phyloP scores from a whole-genome alignment of 495 filamentous ascomycete genomes.

The Achaetomiella virescens region DNA sequence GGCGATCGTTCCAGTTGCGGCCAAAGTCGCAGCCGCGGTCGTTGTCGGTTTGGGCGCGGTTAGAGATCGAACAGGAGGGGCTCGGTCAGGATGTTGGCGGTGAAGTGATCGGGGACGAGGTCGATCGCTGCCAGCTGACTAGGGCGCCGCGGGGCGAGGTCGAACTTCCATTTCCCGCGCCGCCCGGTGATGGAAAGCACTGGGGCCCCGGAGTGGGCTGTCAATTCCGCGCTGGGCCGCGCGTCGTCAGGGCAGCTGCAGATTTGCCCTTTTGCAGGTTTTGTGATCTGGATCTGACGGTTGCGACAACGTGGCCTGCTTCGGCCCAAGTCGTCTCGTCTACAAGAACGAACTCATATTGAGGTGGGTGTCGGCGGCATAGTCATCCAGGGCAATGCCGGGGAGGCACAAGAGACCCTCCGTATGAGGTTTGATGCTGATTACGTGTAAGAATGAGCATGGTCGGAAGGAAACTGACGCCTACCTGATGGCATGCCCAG shows the following conservation, averaged over 20 bases:
- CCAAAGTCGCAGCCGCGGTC: constrained; percentile 47
- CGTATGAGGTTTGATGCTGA: constrained; percentile 32
- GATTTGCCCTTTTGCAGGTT: constrained; percentile 16
- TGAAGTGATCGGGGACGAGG: background rate
- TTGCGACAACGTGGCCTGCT: constrained; percentile 44
- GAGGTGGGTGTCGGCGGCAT: constrained; percentile 35
- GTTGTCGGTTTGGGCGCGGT: constrained; percentile 58
- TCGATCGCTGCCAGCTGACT: constrained; percentile 28
- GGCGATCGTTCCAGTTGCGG: constrained; percentile 35
- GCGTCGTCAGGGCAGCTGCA: background rate
- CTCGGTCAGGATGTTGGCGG: constrained; percentile 38
- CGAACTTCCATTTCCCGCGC: constrained; percentile 38
- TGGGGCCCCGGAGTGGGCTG: background rate
- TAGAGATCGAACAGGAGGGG: constrained; percentile 43
- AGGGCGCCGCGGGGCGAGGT: constrained; percentile 36
- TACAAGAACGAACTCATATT: constrained; percentile 39
- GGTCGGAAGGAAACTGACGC: background rate
- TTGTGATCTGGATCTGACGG: constrained; percentile 41
- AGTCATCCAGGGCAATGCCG: constrained; percentile 10
- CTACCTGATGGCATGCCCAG: constrained; percentile 33
- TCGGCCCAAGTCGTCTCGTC: constrained; percentile 39
- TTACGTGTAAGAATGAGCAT: constrained; percentile 14
- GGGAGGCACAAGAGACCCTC: constrained; percentile 28
- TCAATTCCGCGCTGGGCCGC: background rate
- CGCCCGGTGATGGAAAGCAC: constrained; percentile 27